A percentile compares a stretch with the other conserved stretches of the same genome.
phyloP scores from a whole-genome alignment of 352 stramenopile species.

The Phytophthora pisi region DNA sequence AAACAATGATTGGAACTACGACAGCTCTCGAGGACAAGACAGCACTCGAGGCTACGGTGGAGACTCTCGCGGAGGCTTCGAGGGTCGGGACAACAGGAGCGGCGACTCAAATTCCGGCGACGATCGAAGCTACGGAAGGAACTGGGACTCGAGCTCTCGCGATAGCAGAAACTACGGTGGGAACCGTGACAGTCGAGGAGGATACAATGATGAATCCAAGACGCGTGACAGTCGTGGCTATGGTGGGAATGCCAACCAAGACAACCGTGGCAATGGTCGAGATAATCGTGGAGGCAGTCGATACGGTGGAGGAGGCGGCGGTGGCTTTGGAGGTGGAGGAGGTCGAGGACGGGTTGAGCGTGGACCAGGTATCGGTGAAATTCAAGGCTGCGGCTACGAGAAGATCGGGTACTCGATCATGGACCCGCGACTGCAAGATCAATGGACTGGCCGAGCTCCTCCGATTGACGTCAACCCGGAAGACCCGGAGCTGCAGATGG shows the following conservation, averaged over 20 bases:
- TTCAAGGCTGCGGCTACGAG: constrained; percentile 55
- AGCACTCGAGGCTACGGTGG: background rate
- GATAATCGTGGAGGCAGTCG: background rate
- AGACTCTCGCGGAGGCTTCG: background rate
- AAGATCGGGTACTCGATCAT: constrained; percentile 46
- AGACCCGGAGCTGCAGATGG: constrained; percentile 33
- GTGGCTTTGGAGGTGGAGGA: background rate
- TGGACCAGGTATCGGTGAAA: constrained; percentile 5
- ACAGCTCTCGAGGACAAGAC: background rate
- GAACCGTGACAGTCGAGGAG: background rate
- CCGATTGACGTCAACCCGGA: constrained; percentile 27
- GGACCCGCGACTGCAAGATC: constrained; percentile 47
- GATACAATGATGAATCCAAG: background rate
- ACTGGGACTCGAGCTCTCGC: background rate
- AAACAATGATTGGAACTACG: constrained; percentile 3
- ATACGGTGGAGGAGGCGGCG: constrained; percentile 8
- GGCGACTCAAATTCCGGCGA: background rate
- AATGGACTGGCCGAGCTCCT: constrained; percentile 41
- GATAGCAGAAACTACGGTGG: background rate
- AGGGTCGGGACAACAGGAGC: background rate
- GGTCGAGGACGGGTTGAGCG: constrained; percentile 3
- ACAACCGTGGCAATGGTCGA: background rate
- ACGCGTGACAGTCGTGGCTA: background rate
- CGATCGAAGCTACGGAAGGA: constrained; percentile 1
- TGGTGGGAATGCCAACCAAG: background rate